phyloP scores from a whole-genome alignment of 306 rosid genomes.

The Corylus heterophylla region DNA sequence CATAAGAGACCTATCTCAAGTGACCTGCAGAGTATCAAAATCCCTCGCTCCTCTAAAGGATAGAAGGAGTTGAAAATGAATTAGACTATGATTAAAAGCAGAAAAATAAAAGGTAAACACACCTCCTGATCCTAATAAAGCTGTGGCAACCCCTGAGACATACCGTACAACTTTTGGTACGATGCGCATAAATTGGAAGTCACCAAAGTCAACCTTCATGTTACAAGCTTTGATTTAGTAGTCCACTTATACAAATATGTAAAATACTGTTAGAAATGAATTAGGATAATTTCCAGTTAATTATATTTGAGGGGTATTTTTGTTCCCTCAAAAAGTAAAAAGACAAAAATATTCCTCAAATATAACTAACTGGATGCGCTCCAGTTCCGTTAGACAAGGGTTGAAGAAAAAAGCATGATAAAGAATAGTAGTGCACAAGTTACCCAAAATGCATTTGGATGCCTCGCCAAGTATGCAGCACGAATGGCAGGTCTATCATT shows the following conservation, averaged over 20 bases:
- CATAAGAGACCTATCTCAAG: neutral
- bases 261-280: neutral
- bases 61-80: slow-evolving; percentile 12
- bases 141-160: slow-evolving; percentile 94
- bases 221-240: slow-evolving; percentile 21
- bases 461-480: slow-evolving; percentile 79
- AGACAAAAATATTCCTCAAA: too few relatives aligned
- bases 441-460: slow-evolving; percentile 97
- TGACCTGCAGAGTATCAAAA: neutral
- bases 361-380: too few relatives aligned
- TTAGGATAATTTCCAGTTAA: too few relatives aligned
- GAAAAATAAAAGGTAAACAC: slow-evolving; percentile 31
- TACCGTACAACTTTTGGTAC: slow-evolving; percentile 72
- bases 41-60: neutral
- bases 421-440: slow-evolving; percentile 32
- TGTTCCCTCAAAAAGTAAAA: too few relatives aligned
- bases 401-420: slow-evolving; percentile 1
- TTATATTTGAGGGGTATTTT: too few relatives aligned
- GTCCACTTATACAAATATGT: slow-evolving; percentile 6
- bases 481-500: slow-evolving; percentile 63
- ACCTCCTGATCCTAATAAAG: slow-evolving; percentile 97
- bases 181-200: slow-evolving; percentile 82
- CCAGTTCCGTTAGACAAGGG: neutral
- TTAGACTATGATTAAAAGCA: slow-evolving; percentile 13
- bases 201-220: slow-evolving; percentile 98